A percentile compares a stretch with the other conserved stretches of the same genome.
phyloP scores from a whole-genome alignment of 352 stramenopile species.

The Lagenidium sp. region DNA sequence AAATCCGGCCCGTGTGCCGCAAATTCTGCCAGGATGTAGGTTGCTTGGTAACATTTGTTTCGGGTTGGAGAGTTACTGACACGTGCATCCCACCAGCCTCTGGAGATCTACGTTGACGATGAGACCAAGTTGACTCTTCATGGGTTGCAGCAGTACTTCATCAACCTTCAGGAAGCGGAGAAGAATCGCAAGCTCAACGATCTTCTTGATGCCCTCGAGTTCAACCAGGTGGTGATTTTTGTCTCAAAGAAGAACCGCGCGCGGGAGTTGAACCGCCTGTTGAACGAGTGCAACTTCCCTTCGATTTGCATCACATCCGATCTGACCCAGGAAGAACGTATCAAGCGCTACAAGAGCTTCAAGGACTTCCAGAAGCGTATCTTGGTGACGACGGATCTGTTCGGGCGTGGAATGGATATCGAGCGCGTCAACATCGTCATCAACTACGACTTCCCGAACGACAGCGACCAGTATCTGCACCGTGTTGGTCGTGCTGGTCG shows the following conservation, averaged over 20 bases:
- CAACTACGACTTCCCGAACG: slow-evolving; percentile 99
- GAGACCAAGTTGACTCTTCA: slow-evolving; percentile 99
- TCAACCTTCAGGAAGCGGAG: slow-evolving; percentile 97
- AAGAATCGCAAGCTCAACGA: slow-evolving; percentile 99
- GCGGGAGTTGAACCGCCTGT: slow-evolving; percentile 96
- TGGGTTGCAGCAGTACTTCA: slow-evolving; percentile 99
- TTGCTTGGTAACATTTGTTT: no score
- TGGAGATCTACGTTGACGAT: slow-evolving; percentile 99
- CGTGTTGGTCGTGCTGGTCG: slow-evolving; percentile 97
- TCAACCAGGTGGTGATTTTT: slow-evolving; percentile 99
- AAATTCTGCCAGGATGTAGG: slow-evolving; percentile 99
- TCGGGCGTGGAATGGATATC: slow-evolving; percentile 99
- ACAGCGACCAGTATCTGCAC: slow-evolving; percentile 99
- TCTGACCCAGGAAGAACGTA: slow-evolving; percentile 97
- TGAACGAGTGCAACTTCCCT: slow-evolving; percentile 99
- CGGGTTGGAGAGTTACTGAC: slow-evolving; percentile 4
- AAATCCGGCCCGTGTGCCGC: slow-evolving; percentile 98
- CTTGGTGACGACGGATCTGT: slow-evolving; percentile 99
- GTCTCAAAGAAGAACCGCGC: slow-evolving; percentile 96
- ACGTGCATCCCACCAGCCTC: slow-evolving; percentile 55
- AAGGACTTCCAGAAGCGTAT: slow-evolving; percentile 99
- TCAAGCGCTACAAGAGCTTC: slow-evolving; percentile 99
- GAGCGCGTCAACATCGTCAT: slow-evolving; percentile 99
- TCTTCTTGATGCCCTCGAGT: slow-evolving; percentile 98
- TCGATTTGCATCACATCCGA: slow-evolving; percentile 99